Conservation (phyloP, 345 rosid species). For the Aethionema arabicum region DNA sequence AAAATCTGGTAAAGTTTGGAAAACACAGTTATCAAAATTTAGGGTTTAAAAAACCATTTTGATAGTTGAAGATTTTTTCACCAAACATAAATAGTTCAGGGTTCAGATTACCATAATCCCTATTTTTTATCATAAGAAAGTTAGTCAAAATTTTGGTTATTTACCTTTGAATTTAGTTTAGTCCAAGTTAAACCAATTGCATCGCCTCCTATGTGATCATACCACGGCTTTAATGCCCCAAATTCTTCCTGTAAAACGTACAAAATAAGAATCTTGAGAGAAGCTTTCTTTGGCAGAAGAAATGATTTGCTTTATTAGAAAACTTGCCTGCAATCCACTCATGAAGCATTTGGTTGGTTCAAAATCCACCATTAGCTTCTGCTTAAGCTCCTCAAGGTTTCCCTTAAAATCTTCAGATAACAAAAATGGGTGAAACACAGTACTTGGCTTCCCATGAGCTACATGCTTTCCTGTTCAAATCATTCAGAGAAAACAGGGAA, state of each 20-base stretch:
- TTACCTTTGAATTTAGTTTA: conserved; percentile 49
- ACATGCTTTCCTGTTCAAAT: conserved; percentile 51
- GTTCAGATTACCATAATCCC: too few species aligned
- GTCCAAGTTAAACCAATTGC: conserved; percentile 70
- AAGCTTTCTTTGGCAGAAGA: too few species aligned
- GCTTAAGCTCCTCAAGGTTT: conserved; percentile 42
- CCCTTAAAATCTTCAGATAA: conserved; percentile 48
- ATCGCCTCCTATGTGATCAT: conserved; percentile 69
- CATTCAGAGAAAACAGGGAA: neutral
- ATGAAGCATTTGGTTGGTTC: conserved; percentile 59
- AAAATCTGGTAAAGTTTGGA: too few species aligned
- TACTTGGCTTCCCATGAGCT: conserved; percentile 57
- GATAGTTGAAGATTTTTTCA: too few species aligned
- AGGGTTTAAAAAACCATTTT: too few species aligned
- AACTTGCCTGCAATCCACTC: conserved; percentile 56
- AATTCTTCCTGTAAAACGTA: conserved; percentile 43
- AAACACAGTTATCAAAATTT: too few species aligned
- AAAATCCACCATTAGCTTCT: conserved; percentile 52
- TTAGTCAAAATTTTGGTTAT: neutral
- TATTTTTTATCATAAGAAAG: neutral
- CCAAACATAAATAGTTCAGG: too few species aligned
- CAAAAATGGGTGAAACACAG: conserved; percentile 50
- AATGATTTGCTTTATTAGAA: neutral
- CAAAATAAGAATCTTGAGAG: conserved; percentile 10
- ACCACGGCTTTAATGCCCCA: conserved; percentile 55